These are phyloP conservation scores for Microsporum canis DNA, from an alignment of 2,329 filamentous ascomycete species.

Conservation along the genomic window DNA sequence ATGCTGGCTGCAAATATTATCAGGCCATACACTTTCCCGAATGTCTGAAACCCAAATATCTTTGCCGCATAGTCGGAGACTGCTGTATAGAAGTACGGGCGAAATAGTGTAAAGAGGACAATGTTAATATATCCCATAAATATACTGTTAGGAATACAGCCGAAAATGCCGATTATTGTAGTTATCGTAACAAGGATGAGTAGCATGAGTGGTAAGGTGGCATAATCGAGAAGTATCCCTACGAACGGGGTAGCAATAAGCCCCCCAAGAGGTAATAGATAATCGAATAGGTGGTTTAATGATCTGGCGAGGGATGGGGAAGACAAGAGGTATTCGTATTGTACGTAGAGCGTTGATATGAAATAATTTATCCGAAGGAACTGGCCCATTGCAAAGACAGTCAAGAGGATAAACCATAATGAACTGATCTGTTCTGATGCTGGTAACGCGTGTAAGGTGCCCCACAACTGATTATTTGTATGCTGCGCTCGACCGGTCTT, in stretches of 20 bases:
- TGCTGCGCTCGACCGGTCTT: conserved; percentile 52
- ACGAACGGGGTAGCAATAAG: conserved; percentile 76
- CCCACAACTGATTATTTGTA: conserved; percentile 64
- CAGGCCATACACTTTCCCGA: conserved; percentile 81
- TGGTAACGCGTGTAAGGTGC: conserved; percentile 63
- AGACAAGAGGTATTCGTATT: conserved; percentile 67
- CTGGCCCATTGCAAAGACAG: conserved; percentile 61
- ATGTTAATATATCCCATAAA: conserved; percentile 69
- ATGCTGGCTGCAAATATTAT: conserved; percentile 79
- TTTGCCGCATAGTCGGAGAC: conserved; percentile 85
- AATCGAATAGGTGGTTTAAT: conserved; percentile 76
- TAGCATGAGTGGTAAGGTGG: conserved; percentile 61
- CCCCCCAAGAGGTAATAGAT: conserved; percentile 68
- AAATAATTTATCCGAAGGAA: conserved; percentile 81
- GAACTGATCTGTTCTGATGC: conserved; percentile 62
- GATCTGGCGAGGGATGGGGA: conserved; percentile 49
- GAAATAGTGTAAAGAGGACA: conserved; percentile 70
- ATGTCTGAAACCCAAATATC: conserved; percentile 84
- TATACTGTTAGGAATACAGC: conserved; percentile 53
- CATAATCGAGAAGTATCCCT: conserved; percentile 65
- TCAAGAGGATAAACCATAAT: conserved; percentile 75
- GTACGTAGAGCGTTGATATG: conserved; percentile 67
- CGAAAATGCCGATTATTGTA: conserved; percentile 63
- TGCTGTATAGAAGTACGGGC: conserved; percentile 82
- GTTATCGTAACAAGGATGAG: conserved; percentile 57